Conservation (phyloP, 306 rosid genomes). For the Calophaca sinica region DNA sequence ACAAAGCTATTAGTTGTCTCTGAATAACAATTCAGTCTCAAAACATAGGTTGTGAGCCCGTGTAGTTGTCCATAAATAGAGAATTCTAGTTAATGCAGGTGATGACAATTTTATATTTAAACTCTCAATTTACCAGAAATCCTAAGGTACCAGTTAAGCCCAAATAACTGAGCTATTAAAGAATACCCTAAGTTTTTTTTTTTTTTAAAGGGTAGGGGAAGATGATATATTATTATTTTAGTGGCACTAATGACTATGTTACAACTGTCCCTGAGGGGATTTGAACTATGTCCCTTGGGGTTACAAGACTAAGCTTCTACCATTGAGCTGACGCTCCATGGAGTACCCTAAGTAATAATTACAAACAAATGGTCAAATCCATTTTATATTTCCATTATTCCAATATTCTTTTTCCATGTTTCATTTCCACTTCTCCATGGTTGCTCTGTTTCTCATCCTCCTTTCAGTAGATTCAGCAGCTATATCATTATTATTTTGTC, state of each 20-base stretch:
- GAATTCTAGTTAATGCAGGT: background rate
- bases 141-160: background rate
- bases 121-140: slow-evolving; percentile 20
- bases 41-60: slow-evolving; percentile 29
- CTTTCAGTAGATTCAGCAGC: slow-evolving; percentile 19
- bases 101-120: slow-evolving; percentile 29
- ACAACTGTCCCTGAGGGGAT: no score
- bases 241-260: no score
- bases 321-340: no score
- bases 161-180: background rate
- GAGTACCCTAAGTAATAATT: slow-evolving; percentile 9
- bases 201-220: no score
- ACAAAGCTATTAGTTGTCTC: background rate
- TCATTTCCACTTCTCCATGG: background rate
- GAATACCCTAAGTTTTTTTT: background rate
- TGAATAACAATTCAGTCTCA: slow-evolving; percentile 15
- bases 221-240: no score
- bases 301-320: no score
- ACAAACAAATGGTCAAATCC: slow-evolving; percentile 10
- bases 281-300: no score
- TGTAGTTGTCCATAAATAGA: background rate
- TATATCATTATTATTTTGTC: slow-evolving; percentile 28
- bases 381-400: background rate
- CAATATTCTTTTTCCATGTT: background rate
- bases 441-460: slow-evolving; percentile 2